These are phyloP conservation scores for Mycena latifolia DNA, from an alignment of 768 basidiomycete genomes.

Conservation along the genomic window DNA sequence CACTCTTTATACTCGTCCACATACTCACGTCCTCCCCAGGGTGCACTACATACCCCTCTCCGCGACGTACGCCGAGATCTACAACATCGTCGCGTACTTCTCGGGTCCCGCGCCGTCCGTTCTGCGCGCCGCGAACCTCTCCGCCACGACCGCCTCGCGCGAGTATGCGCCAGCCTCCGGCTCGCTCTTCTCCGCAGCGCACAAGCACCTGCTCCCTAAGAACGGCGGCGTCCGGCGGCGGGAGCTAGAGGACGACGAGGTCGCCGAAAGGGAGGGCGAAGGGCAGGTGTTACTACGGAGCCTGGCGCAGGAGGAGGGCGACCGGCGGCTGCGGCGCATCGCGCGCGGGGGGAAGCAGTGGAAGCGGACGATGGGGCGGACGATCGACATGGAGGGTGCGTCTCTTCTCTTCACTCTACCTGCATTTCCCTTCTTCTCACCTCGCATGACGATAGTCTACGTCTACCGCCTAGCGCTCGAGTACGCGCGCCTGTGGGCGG, in stretches of 20 bases:
- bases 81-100: conserved; percentile 95
- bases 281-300: conserved; percentile 51
- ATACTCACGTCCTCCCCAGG: conserved; percentile 56
- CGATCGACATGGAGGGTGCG: conserved; percentile 93
- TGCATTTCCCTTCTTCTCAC: too few relatives aligned
- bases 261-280: conserved; percentile 70
- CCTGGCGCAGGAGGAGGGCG: conserved; percentile 64
- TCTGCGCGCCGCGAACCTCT: conserved; percentile 63
- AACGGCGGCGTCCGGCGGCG: neutral
- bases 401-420: conserved; percentile 23
- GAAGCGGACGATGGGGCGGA: conserved; percentile 87
- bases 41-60: conserved; percentile 96
- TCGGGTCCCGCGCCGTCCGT: conserved; percentile 81
- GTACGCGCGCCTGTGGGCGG: conserved; percentile 87
- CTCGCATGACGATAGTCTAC: conserved; percentile 70
- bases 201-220: neutral
- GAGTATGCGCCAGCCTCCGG: conserved; percentile 41
- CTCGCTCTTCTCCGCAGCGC: conserved; percentile 1
- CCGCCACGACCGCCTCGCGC: conserved; percentile 45
- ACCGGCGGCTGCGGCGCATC: conserved; percentile 81
- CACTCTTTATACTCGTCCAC: too few relatives aligned
- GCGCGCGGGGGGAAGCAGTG: conserved; percentile 94
- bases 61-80: conserved; percentile 88
- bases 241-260: conserved; percentile 49
- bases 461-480: conserved; percentile 90